Conservation (phyloP, 768 basidiomycete species). For the Amanita rimosa region DNA sequence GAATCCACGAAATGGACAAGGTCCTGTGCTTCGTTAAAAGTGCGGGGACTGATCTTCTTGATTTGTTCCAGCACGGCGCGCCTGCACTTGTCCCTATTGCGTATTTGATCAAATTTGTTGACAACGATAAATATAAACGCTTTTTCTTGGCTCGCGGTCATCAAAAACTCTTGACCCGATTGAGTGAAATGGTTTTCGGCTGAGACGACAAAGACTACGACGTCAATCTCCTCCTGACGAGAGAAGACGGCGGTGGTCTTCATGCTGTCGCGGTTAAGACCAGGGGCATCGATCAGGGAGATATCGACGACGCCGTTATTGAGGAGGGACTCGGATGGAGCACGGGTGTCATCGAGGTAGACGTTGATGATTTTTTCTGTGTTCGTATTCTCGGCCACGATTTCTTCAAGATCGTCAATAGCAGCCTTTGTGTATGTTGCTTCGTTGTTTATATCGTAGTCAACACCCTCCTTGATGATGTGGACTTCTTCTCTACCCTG, state of each 20-base stretch:
- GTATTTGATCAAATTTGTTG: conserved; percentile 94
- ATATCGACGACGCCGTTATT: conserved; percentile 96
- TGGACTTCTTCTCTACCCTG: conserved; percentile 78
- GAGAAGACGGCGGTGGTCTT: conserved; percentile 94
- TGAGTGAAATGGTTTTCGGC: conserved; percentile 98
- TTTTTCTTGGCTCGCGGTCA: conserved; percentile 91
- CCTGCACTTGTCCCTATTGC: conserved; percentile 89
- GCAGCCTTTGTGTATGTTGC: conserved; percentile 64
- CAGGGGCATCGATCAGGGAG: conserved; percentile 96
- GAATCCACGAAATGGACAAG: conserved; percentile 99
- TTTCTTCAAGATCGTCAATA: conserved; percentile 63
- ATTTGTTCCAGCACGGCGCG: conserved; percentile 88
- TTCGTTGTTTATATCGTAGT: conserved; percentile 61
- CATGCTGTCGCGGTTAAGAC: conserved; percentile 89
- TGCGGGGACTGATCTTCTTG: conserved; percentile 83
- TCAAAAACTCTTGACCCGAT: conserved; percentile 89
- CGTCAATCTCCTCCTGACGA: conserved; percentile 96
- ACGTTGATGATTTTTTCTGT: conserved; percentile 73
- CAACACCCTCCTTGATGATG: conserved; percentile 53
- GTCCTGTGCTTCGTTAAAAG: conserved; percentile 83
- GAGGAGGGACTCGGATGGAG: conserved; percentile 72
- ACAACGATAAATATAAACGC: conserved; percentile 98
- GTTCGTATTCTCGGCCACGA: conserved; percentile 68
- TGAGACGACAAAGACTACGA: conserved; percentile 95
- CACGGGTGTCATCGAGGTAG: conserved; percentile 76